These are phyloP conservation scores for Scalesia atractyloides DNA, from an alignment of 129 eudicot species.

Conservation along the genomic window DNA sequence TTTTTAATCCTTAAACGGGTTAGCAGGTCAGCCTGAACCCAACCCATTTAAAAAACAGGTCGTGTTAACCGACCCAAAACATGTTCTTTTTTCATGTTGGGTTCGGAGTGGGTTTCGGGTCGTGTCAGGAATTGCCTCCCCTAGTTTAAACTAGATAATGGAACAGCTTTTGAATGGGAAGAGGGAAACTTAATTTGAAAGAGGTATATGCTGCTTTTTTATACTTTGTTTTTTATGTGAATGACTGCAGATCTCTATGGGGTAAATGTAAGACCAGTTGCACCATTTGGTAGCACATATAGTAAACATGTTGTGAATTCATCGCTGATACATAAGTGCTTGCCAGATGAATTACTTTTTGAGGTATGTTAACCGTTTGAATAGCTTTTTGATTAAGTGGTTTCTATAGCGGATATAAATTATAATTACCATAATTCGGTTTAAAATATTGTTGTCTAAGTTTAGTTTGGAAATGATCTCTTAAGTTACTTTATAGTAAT, in stretches of 20 bases:
- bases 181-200: not conserved
- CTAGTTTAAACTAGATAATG: not conserved
- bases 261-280: conserved; percentile 79
- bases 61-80: too few relatives aligned
- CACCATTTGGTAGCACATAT: conserved; percentile 76
- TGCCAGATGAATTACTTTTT: conserved; percentile 90
- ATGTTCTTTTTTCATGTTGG: too few relatives aligned
- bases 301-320: conserved; percentile 59
- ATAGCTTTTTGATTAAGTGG: not conserved
- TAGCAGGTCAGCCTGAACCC: too few relatives aligned
- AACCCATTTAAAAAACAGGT: too few relatives aligned
- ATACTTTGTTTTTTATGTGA: conserved; percentile 12
- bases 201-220: conserved; percentile 3
- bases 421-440: too few relatives aligned
- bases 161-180: not conserved
- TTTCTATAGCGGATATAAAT: too few relatives aligned
- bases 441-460: not conserved
- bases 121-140: too few relatives aligned
- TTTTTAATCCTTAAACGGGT: too few relatives aligned
- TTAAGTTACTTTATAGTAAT: not conserved
- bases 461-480: conserved; percentile 2
- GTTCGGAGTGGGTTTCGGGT: too few relatives aligned
- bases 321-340: conserved; percentile 65
- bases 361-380: conserved; percentile 55
- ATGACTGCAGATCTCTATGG: conserved; percentile 79